Evolutionary conservation across 2,329 filamentous ascomycete species (phyloP).

Genomic region (Cadophora malorum): DNA sequence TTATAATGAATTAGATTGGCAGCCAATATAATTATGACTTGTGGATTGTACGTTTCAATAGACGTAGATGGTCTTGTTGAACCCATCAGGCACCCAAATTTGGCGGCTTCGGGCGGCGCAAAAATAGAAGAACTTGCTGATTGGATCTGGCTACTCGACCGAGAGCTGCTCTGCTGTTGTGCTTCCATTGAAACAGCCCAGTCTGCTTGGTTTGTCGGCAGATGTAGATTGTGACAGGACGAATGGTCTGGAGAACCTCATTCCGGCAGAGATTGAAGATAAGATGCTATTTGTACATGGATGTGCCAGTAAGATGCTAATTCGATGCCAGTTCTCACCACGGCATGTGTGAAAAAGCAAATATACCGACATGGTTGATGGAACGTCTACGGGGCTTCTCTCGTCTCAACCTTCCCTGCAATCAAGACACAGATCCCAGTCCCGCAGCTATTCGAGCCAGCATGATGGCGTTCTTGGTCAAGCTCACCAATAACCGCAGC

Average conservation of each 20-base stretch:
- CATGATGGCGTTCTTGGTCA: slow-evolving; percentile 1
- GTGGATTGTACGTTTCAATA: neutral
- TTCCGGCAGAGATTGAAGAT: slow-evolving; percentile 1
- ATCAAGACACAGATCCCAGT: neutral
- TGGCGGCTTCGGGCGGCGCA: slow-evolving; percentile 6
- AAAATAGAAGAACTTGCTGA: neutral
- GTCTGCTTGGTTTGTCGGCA: neutral
- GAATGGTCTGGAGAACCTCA: neutral
- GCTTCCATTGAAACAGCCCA: neutral
- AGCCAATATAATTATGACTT: neutral
- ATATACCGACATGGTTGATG: slow-evolving; percentile 13
- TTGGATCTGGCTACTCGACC: neutral
- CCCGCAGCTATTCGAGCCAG: neutral
- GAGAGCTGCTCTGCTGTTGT: neutral
- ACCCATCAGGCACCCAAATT: neutral
- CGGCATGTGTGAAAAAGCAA: slow-evolving; percentile 1
- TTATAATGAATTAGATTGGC: neutral
- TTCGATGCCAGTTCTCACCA: neutral
- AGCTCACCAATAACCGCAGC: slow-evolving; percentile 3
- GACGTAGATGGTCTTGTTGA: neutral
- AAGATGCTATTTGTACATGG: neutral
- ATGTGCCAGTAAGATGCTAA: neutral
- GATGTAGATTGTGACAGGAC: neutral
- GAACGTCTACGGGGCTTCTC: neutral
- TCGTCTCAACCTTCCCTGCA: neutral